Evolutionary conservation across 2,329 filamentous ascomycete species (phyloP), one percentile per base, ranked within the genome.

Genomic region (Nannizzia gypsea): DNA sequence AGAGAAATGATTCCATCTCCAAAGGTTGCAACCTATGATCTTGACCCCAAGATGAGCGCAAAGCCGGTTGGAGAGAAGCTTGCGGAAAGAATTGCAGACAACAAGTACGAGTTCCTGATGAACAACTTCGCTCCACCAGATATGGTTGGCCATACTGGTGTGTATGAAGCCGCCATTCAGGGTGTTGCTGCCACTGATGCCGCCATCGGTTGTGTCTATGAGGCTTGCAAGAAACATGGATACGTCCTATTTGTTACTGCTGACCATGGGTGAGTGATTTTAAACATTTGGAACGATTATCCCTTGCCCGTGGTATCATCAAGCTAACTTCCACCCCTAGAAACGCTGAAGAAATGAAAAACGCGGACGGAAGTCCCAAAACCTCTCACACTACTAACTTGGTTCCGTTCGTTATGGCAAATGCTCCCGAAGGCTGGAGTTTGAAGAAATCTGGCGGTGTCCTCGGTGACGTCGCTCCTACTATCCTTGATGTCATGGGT

Each of bases 91-190:
- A 86, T 99, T 66, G 83, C 75, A 26, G 89, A 95, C 74, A 84
- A 87, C 70, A 85, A 88, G 71, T 96, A 91, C 77, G 90, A 93
- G 71, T 97, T 99, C 72, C 81, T 99, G 75, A 99, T 99, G 93
- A 96, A 97, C 85, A 99, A 99, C 84, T 97, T 99, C 76, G 93
- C 93, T 46, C 93, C 93, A 46, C 93, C 93, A 17, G 93, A 99
- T 78, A 99, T 99, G 93, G 93, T 99, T 65, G 93, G 93, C 67
- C 93, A 99, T 80, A 99, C 93, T 9, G 93, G 93, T 71, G 90
- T 96, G 62, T 97, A 97, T 77, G 87, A 97, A 68, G 92, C 93
- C 31, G 93, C 93, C 60, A 86, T 99, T 64, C 72, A 93, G 70
- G 93, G 86, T 68, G 87, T 87, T 67, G 81, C 85, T 66, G 86